Evolutionary conservation across 2,329 filamentous ascomycete genomes (phyloP), one percentile per base, ranked within the genome.

Genomic region (Trichoderma citrinoviride): DNA sequence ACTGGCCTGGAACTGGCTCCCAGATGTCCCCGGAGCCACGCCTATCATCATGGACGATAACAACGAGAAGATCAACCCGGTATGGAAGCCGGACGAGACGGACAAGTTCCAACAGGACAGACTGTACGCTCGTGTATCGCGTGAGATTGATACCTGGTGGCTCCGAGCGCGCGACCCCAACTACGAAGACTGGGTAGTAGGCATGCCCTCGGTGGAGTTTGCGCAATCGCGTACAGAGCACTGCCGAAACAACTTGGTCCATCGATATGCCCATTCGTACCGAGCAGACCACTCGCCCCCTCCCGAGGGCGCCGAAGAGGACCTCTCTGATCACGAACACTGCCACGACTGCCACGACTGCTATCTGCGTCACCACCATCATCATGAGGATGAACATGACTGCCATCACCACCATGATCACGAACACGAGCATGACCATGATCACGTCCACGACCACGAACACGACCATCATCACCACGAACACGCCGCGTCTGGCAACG

Each of bases 91-190:
- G 5, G 80, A 86, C 43, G 79, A 84, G 69, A 74, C 77, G 21
- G 81, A 86, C 69, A 87, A 85, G 70, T 85, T 82, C 65, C 81
- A 86, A 70, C 84, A 87, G 70, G 85, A 89, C 71, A 79, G 78
- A 33, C 76, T 78, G 10, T 88, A 88, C 68, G 85, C 85, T 1
- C 81, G 84, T 43, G 86, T 89, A 0, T 89, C 87, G 1, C 79
- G 85, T 67, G 87, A 89, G 72, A 83, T 89, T 57, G 87, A 89
- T 71, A 81, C 80, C 2, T 89, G 87, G 87, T 89, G 87, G 86
- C 79, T 85, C 50, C 81, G 80, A 54, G 84, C 84, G 47, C 81
- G 85, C 46, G 84, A 88, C 66, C 83, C 83, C 2, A 88, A 88
- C 70, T 83, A 83, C 66, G 83, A 85, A 46, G 81, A 83, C 23